Evolutionary conservation across 495 filamentous ascomycete genomes (phyloP).

Genomic region (Neurospora sp.): DNA sequence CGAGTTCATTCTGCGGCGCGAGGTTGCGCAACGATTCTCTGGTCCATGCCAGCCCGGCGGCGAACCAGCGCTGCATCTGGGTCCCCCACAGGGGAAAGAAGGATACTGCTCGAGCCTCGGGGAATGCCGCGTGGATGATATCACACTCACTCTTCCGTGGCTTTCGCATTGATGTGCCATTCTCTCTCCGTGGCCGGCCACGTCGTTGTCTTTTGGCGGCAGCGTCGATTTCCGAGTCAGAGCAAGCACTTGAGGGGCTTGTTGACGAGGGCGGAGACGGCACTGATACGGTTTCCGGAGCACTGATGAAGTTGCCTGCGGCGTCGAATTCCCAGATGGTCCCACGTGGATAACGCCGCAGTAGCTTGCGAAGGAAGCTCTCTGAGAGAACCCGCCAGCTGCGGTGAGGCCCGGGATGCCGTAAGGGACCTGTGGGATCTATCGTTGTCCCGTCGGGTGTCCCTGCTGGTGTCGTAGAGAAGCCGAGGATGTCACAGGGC

Average conservation of each 20-base stretch:
- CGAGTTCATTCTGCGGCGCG: slow-evolving; percentile 32
- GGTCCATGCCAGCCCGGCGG: slow-evolving; percentile 57
- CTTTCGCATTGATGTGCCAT: background rate
- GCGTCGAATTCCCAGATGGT: slow-evolving; percentile 49
- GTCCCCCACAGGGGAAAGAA: slow-evolving; percentile 63
- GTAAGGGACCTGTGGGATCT: background rate
- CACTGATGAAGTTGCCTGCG: slow-evolving; percentile 12
- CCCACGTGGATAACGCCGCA: slow-evolving; percentile 51
- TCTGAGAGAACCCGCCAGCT: slow-evolving; percentile 11
- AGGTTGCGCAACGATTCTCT: slow-evolving; percentile 33
- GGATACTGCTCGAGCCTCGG: slow-evolving; percentile 43
- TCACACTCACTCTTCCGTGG: slow-evolving; percentile 3
- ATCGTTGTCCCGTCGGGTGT: background rate
- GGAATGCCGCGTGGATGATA: slow-evolving; percentile 24
- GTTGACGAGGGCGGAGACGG: background rate
- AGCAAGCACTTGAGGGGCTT: background rate
- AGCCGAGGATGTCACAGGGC: background rate
- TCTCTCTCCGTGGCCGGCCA: background rate
- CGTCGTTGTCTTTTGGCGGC: background rate
- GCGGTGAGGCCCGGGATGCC: background rate
- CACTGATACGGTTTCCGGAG: background rate
- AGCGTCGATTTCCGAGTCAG: background rate
- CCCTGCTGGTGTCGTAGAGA: background rate
- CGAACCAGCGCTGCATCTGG: slow-evolving; percentile 58
- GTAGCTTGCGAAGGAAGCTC: slow-evolving; percentile 38